A percentile compares a stretch with the other conserved stretches of the same genome.
These are phyloP conservation scores for Podosphaera xanthii DNA, from an alignment of 2,329 filamentous ascomycete species.

Conservation along the genomic window DNA sequence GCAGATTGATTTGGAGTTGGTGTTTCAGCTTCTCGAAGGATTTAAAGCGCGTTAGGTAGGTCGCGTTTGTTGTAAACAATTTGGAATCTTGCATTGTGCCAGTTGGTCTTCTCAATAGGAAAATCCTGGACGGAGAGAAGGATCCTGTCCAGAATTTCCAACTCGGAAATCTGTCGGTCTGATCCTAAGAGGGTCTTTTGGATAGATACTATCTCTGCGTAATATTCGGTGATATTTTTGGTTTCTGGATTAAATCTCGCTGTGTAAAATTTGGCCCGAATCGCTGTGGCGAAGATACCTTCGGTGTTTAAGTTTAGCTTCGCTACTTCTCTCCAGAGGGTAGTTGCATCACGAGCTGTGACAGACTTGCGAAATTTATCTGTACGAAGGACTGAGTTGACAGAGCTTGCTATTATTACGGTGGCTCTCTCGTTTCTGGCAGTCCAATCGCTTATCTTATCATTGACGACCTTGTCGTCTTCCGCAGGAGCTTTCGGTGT, in stretches of 20 bases:
- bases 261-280: neutral
- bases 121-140: neutral
- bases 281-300: no score
- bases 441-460: neutral
- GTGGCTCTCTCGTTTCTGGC: neutral
- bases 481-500: no score
- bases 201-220: neutral
- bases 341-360: no score
- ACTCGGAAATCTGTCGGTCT: neutral
- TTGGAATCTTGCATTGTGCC: neutral
- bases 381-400: no score
- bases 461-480: neutral
- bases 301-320: no score
- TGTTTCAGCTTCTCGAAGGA: neutral
- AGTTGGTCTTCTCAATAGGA: neutral
- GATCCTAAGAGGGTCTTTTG: no score
- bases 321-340: no score
- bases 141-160: neutral
- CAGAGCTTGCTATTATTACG: neutral
- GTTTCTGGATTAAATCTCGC: neutral
- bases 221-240: neutral
- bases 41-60: neutral
- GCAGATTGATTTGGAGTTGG: neutral
- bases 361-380: no score
- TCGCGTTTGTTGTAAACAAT: neutral